These are phyloP conservation scores for Solanum acaule DNA, from an alignment of 257 asterid genomes.

Conservation along the genomic window DNA sequence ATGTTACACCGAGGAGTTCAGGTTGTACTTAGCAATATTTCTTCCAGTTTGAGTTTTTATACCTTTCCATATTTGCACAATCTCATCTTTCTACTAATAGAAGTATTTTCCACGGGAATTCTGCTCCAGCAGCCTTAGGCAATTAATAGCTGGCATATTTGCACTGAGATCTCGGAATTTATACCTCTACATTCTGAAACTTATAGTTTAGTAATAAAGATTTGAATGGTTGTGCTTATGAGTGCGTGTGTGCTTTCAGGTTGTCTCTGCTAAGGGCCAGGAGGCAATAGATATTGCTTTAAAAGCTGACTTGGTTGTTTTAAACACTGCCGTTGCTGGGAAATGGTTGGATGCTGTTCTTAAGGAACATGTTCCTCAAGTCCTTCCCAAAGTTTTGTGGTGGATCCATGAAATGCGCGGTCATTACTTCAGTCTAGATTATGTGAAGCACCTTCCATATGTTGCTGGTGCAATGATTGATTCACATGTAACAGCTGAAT, in stretches of 20 bases:
- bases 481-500: conserved; percentile 80
- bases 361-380: conserved; percentile 57
- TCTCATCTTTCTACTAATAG: neutral
- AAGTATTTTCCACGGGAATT: neutral
- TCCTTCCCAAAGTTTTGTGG: conserved; percentile 97
- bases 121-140: neutral
- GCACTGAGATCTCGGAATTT: neutral
- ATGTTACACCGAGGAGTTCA: conserved; percentile 10
- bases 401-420: conserved; percentile 99
- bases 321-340: conserved; percentile 96
- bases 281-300: conserved; percentile 74
- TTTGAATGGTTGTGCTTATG: neutral
- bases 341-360: conserved; percentile 95
- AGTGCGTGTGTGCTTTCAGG: conserved; percentile 27
- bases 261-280: conserved; percentile 63
- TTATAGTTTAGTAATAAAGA: neutral
- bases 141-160: neutral
- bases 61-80: neutral
- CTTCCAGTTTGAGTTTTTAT: neutral
- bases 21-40: neutral
- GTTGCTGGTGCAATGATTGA: conserved; percentile 99
- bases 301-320: conserved; percentile 71
- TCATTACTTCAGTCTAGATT: conserved; percentile 93
- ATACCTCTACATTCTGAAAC: neutral
- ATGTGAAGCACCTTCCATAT: conserved; percentile 95